Conservation (phyloP, 2,329 filamentous ascomycete genomes). For the Alternaria postmessia region DNA sequence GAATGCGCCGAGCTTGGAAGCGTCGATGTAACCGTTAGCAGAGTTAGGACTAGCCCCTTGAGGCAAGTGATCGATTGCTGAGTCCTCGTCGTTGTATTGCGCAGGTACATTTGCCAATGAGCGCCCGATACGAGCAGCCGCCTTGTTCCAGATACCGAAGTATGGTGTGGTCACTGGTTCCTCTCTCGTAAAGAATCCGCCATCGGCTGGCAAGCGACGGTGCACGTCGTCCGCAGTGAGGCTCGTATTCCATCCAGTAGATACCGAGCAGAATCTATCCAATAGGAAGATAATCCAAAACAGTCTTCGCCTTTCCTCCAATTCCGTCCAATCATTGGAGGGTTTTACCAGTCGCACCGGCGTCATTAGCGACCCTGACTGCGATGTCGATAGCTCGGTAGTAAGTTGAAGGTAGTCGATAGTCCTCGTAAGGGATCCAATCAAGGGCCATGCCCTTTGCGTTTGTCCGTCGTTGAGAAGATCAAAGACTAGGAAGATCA, state of each 20-base stretch:
- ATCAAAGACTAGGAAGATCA: conserved; percentile 46
- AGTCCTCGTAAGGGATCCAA: conserved; percentile 46
- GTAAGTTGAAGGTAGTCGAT: conserved; percentile 46
- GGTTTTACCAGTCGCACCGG: conserved; percentile 37
- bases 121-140: conserved; percentile 42
- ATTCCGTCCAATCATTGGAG: conserved; percentile 41
- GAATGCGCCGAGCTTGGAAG: conserved; percentile 46
- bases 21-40: conserved; percentile 43
- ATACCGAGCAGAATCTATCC: conserved; percentile 45
- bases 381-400: conserved; percentile 36
- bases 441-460: conserved; percentile 43
- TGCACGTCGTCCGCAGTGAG: conserved; percentile 47
- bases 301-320: conserved; percentile 43
- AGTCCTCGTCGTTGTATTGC: conserved; percentile 47
- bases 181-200: conserved; percentile 45
- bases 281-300: conserved; percentile 47
- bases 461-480: conserved; percentile 43
- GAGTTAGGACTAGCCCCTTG: conserved; percentile 43
- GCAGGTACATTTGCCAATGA: conserved; percentile 44
- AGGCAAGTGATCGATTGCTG: conserved; percentile 26
- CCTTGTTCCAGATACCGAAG: conserved; percentile 48
- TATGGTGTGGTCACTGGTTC: conserved; percentile 45
- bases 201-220: conserved; percentile 43
- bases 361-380: conserved; percentile 40
- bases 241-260: conserved; percentile 46